Percentiles rank a stretch among this genome's conserved stretches.
Conservation (phyloP, 2,329 filamentous ascomycete species). For the Colletotrichum acutatum region DNA sequence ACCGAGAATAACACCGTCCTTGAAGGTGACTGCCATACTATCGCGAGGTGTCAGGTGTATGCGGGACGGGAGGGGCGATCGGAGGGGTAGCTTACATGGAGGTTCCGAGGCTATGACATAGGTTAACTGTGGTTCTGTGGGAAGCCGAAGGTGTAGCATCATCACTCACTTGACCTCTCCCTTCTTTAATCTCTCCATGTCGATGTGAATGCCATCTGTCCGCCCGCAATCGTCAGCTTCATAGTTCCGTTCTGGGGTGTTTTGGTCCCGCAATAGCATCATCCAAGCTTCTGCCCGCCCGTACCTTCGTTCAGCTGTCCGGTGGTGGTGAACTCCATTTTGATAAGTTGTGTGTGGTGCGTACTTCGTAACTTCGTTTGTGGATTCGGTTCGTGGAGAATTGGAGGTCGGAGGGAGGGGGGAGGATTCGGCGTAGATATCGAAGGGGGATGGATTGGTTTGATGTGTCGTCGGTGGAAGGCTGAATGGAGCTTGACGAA, state of each 20-base stretch:
- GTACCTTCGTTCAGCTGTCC: slow-evolving; percentile 74
- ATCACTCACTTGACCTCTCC: slow-evolving; percentile 94
- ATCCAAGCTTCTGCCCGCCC: slow-evolving; percentile 33
- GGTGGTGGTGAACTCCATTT: slow-evolving; percentile 72
- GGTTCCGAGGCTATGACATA: slow-evolving; percentile 80
- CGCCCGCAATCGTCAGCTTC: slow-evolving; percentile 3
- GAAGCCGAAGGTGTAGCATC: neutral
- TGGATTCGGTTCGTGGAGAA: neutral
- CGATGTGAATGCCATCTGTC: slow-evolving; percentile 97
- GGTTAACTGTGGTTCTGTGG: slow-evolving; percentile 43
- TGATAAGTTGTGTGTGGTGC: neutral
- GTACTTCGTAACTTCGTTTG: neutral
- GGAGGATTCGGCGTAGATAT: neutral
- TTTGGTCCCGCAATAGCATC: slow-evolving; percentile 17
- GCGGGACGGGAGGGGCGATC: slow-evolving; percentile 11
- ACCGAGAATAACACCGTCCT: slow-evolving; percentile 95
- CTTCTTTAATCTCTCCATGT: slow-evolving; percentile 99
- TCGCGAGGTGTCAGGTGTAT: slow-evolving; percentile 40
- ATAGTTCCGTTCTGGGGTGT: neutral
- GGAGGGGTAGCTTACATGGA: slow-evolving; percentile 78
- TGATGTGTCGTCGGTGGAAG: slow-evolving; percentile 41
- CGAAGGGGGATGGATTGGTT: slow-evolving; percentile 28
- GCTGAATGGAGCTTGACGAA: slow-evolving; percentile 52
- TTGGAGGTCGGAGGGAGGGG: neutral
- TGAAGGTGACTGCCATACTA: slow-evolving; percentile 99